Evolutionary conservation across 306 rosid species (phyloP).

Genomic region (Inga leiocalycina): DNA sequence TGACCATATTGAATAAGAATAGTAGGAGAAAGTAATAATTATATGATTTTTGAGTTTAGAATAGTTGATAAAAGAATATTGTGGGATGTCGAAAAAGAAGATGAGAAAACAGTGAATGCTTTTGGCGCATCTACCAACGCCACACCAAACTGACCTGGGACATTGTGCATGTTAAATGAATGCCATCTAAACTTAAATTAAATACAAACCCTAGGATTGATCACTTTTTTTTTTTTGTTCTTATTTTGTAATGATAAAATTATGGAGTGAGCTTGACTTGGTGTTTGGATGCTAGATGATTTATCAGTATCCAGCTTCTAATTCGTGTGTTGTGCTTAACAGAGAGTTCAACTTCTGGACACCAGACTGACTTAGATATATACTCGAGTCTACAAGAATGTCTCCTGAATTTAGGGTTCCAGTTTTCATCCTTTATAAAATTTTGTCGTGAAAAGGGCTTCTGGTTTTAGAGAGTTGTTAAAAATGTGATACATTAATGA

Average conservation of each 20-base stretch:
- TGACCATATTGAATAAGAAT: too few species aligned
- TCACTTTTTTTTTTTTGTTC: background rate
- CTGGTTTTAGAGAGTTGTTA: background rate
- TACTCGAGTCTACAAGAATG: background rate
- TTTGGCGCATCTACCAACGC: slow-evolving; percentile 59
- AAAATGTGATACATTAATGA: background rate
- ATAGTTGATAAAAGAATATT: too few species aligned
- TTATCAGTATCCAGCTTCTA: slow-evolving; percentile 13
- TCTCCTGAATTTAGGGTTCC: background rate
- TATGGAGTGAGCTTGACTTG: slow-evolving; percentile 26
- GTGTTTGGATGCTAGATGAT: slow-evolving; percentile 9
- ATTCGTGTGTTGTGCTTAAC: background rate
- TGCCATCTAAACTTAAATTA: slow-evolving; percentile 26
- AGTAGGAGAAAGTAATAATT: too few species aligned
- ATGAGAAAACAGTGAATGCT: too few species aligned
- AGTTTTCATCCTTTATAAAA: background rate
- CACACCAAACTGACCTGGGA: slow-evolving; percentile 56
- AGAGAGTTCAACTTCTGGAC: background rate
- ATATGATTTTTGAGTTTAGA: too few species aligned
- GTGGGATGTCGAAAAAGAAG: slow-evolving; percentile 48
- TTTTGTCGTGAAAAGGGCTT: background rate
- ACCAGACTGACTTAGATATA: background rate
- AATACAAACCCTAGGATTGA: slow-evolving; percentile 26
- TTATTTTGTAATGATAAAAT: background rate
- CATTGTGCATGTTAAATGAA: slow-evolving; percentile 31